Percentiles rank a stretch among this genome's conserved stretches.
Evolutionary conservation across 1,284 basidiomycete species (phyloP).

Genomic region (Malassezia japonica): DNA sequence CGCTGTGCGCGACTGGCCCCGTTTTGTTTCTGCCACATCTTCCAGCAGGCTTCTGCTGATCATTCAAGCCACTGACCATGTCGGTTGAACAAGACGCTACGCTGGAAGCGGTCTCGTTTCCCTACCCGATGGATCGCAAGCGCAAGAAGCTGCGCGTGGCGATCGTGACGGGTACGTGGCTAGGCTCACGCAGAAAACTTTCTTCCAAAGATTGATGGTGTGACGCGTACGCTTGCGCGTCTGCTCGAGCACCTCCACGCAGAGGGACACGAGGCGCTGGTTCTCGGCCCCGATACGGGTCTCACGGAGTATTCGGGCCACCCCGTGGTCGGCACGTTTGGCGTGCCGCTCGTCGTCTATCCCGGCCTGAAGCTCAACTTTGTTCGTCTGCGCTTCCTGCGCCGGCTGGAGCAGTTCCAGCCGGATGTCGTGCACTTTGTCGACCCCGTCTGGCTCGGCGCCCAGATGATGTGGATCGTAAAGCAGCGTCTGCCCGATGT

Average conservation of each 20-base stretch:
- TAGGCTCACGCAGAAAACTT: slow-evolving; percentile 53
- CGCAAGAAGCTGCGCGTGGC: slow-evolving; percentile 47
- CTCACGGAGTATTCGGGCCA: slow-evolving; percentile 54
- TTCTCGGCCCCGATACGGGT: slow-evolving; percentile 54
- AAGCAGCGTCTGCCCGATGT: slow-evolving; percentile 49
- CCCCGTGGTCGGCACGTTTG: slow-evolving; percentile 55
- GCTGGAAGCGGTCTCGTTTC: slow-evolving; percentile 16
- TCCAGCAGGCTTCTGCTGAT: too few species aligned
- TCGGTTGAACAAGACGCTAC: not conserved
- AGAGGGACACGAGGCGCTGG: slow-evolving; percentile 55
- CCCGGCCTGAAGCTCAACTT: slow-evolving; percentile 57
- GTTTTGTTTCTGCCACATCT: too few species aligned
- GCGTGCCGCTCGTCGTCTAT: slow-evolving; percentile 55
- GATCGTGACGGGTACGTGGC: slow-evolving; percentile 43
- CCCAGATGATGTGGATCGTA: slow-evolving; percentile 46
- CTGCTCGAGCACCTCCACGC: slow-evolving; percentile 54
- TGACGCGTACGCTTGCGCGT: slow-evolving; percentile 55
- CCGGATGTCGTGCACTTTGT: slow-evolving; percentile 53
- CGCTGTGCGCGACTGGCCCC: too few species aligned
- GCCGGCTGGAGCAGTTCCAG: slow-evolving; percentile 50
- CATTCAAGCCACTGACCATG: too few species aligned
- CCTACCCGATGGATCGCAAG: slow-evolving; percentile 27
- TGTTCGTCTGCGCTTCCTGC: slow-evolving; percentile 54
- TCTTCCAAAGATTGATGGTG: slow-evolving; percentile 56
- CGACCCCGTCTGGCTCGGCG: slow-evolving; percentile 56